A percentile compares a stretch with the other conserved stretches of the same genome.
Evolutionary conservation across 768 basidiomycete genomes (phyloP).

Genomic region (Rhizopogon sp.): DNA sequence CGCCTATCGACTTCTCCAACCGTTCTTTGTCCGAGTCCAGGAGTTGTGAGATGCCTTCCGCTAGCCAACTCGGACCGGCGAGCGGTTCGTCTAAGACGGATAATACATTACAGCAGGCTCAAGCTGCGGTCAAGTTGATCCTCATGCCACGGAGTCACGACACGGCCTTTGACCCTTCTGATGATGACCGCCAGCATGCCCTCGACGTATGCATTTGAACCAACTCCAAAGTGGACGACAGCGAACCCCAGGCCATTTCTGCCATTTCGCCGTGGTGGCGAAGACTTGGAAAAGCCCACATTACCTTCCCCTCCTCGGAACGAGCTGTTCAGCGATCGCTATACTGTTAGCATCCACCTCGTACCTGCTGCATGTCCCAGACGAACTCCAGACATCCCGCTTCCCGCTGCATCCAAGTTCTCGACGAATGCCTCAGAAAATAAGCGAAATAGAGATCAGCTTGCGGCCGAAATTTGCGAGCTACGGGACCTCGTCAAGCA

Average conservation of each 20-base stretch:
- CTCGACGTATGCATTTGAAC: constrained; percentile 16
- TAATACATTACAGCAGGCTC: too few species aligned
- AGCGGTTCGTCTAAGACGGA: too few species aligned
- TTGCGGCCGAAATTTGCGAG: constrained; percentile 16
- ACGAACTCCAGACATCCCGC: constrained; percentile 16
- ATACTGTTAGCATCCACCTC: constrained; percentile 24
- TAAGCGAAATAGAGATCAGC: constrained; percentile 1
- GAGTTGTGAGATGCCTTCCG: too few species aligned
- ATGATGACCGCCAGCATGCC: neutral
- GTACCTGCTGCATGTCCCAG: constrained; percentile 26
- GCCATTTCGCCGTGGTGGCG: constrained; percentile 8
- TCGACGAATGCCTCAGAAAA: constrained; percentile 6
- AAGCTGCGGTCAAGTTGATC: too few species aligned
- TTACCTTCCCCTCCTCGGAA: constrained; percentile 18
- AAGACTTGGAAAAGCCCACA: constrained; percentile 3
- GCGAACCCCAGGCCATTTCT: constrained; percentile 18
- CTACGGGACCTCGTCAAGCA: constrained; percentile 8
- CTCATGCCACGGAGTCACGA: too few species aligned
- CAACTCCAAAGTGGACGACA: constrained; percentile 14
- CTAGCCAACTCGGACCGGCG: too few species aligned
- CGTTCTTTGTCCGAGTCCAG: too few species aligned
- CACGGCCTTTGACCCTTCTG: too few species aligned
- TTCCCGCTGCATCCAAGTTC: constrained; percentile 16
- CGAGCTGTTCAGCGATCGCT: constrained; percentile 13
- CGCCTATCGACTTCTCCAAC: too few species aligned